Evolutionary conservation across 768 basidiomycete species (phyloP), one percentile per base, ranked within the genome.

Genomic region (Serpula lacrymans): DNA sequence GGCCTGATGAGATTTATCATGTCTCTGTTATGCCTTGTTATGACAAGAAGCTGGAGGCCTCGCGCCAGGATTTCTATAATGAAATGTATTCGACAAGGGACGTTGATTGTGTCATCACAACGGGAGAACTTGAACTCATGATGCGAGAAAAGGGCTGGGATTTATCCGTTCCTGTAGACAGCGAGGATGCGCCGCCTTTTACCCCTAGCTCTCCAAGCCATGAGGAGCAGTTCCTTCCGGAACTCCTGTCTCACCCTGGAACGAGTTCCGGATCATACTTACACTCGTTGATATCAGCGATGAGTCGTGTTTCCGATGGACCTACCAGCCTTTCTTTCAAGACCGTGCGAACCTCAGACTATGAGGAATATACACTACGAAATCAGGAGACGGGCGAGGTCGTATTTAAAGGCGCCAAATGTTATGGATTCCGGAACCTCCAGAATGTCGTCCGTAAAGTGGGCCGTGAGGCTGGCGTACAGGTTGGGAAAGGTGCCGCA

Each of bases 11-110:
- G 51, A 78, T 99, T 32, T 99, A 98, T 58, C 96, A 99, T 55
- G 92, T 98, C 39, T 77, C 91, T 0, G 93, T 97, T 37, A 98
- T 98, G 94, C 95, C 96, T 0, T 99, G 96, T 63, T 98, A 98
- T 64, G 96, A 99, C 74, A 98, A 98, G 68, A 99, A 99, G 58
- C 80, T 99, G 12, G 96, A 99, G 64, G 96, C 96, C 0, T 97
- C 94, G 7, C 77, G 96, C 20, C 78, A 82, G 34, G 94, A 99
- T 57, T 99, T 98, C 57, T 91, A 90, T 57, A 81, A 83, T 46
- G 82, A 85, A 6, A 50, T 77, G 2, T 85, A 90, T 62, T 72
- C 83, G 27, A 92, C 91, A 8, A 73, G 94, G 40, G 95, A 98
- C 51, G 90, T 97, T 32, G 96, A 98, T 63, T 96, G 94, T 58